A percentile compares a stretch with the other conserved stretches of the same genome.
These are phyloP conservation scores for Cercophora newfieldiana DNA, from an alignment of 495 filamentous ascomycete genomes.

Conservation along the genomic window DNA sequence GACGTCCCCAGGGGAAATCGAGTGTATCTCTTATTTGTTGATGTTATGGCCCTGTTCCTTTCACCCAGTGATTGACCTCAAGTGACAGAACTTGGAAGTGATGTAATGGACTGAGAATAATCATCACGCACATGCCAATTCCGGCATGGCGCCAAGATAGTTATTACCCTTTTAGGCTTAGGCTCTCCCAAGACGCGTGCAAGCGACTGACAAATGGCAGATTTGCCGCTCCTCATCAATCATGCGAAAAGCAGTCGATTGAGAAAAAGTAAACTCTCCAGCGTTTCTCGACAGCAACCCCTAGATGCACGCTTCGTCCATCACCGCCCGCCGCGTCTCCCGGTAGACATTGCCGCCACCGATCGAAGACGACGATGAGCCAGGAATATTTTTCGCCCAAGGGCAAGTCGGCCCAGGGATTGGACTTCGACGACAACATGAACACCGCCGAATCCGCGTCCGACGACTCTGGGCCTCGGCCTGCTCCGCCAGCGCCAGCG, in stretches of 20 bases:
- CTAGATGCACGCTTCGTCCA: not conserved
- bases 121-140: no score
- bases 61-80: no score
- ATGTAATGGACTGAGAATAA: not conserved
- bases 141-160: no score
- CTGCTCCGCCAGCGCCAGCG: constrained; percentile 24
- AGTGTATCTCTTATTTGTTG: no score
- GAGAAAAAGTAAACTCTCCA: constrained; percentile 8
- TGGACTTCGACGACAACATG: constrained; percentile 25
- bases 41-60: no score
- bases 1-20: no score
- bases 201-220: constrained; percentile 22
- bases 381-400: constrained; percentile 62
- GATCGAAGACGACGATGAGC: constrained; percentile 69
- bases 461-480: constrained; percentile 7
- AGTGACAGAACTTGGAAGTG: not conserved
- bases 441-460: constrained; percentile 8
- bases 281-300: not conserved
- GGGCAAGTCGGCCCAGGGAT: constrained; percentile 36
- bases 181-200: constrained; percentile 29
- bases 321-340: constrained; percentile 1
- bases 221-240: constrained; percentile 29
- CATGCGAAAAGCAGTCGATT: constrained; percentile 22
- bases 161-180: not conserved
- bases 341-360: constrained; percentile 13